Evolutionary conservation across 2,329 filamentous ascomycete genomes (phyloP).

Genomic region (Thielaviopsis punctulata): DNA sequence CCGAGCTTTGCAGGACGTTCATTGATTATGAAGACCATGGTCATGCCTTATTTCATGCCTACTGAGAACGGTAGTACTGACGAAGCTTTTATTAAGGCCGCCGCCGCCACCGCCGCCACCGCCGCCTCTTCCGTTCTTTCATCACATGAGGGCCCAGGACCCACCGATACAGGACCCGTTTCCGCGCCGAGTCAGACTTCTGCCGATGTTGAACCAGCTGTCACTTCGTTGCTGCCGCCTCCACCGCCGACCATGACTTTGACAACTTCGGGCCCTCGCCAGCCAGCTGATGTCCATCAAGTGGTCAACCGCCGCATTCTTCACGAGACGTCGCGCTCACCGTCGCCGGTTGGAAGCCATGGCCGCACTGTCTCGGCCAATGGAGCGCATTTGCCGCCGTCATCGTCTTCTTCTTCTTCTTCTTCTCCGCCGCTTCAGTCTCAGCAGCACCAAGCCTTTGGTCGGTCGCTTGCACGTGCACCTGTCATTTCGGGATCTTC

Average conservation of each 20-base stretch:
- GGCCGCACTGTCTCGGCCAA: conserved; percentile 17
- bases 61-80: conserved; percentile 7
- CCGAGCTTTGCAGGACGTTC: not conserved
- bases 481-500: conserved; percentile 35
- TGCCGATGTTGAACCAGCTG: not conserved
- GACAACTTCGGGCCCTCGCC: not conserved
- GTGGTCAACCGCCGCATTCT: conserved; percentile 35
- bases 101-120: no score
- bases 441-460: conserved; percentile 15
- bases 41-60: conserved; percentile 17
- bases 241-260: not conserved
- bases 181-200: not conserved
- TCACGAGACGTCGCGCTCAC: conserved; percentile 33
- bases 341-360: conserved; percentile 30
- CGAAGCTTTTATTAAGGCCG: not conserved
- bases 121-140: not conserved
- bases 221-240: conserved; percentile 18
- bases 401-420: conserved; percentile 21
- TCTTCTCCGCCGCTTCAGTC: conserved; percentile 17
- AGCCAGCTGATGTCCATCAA: conserved; percentile 36
- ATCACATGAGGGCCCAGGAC: no score
- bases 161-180: not conserved
- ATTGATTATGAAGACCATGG: not conserved
- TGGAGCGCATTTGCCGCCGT: conserved; percentile 25
- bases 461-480: conserved; percentile 20